Conservation (phyloP, 176 grass and related monocot species). For the Carex cristatella region DNA sequence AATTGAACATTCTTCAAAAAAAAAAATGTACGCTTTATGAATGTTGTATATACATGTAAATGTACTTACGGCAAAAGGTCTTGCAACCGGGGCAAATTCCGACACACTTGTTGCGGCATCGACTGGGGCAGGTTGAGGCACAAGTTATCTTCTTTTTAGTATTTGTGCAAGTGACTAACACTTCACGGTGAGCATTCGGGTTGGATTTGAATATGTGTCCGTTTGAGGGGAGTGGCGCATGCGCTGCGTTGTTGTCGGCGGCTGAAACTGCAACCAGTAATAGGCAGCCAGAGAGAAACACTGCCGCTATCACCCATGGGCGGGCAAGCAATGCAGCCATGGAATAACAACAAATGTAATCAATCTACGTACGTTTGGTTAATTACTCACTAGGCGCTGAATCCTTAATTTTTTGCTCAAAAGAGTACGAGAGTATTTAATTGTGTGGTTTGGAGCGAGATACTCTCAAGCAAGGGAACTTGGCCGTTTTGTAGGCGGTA, state of each 20-base stretch:
- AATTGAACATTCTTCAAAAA: too few species aligned
- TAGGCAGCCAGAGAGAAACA: background rate
- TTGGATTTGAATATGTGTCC: background rate
- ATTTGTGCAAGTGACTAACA: background rate
- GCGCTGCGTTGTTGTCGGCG: background rate
- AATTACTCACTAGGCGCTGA: background rate
- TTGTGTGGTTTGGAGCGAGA: background rate
- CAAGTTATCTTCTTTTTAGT: background rate
- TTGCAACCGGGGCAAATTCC: constrained; percentile 50
- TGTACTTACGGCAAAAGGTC: constrained; percentile 41
- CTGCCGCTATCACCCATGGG: background rate
- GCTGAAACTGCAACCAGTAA: background rate
- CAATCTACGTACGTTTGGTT: background rate
- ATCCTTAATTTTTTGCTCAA: too few species aligned
- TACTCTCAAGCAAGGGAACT: background rate
- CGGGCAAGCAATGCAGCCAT: background rate
- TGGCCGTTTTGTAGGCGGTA: background rate
- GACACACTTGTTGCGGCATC: constrained; percentile 44
- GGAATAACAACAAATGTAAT: background rate
- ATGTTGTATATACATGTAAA: background rate
- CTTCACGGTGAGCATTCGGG: background rate
- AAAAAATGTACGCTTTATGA: background rate
- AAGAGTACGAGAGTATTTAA: background rate
- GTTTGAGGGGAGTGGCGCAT: background rate
- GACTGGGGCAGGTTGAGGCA: constrained; percentile 15